Evolutionary conservation across 805 yeast genomes (phyloP).

Genomic region (Saitoella complicata): DNA sequence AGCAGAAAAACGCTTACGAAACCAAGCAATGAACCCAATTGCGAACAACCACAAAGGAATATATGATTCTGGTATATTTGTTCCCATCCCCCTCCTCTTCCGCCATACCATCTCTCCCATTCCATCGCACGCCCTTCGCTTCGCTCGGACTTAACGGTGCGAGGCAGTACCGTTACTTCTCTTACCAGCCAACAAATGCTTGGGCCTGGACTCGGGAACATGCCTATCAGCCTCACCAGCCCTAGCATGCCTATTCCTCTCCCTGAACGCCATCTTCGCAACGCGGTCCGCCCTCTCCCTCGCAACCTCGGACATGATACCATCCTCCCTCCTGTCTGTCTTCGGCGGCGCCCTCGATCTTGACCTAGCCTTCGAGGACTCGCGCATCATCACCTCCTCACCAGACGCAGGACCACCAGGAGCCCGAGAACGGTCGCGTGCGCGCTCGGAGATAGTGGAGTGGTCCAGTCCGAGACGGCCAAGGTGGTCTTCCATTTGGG

Average conservation of each 20-base stretch:
- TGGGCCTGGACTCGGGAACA: conserved; percentile 66
- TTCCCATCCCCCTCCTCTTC: neutral
- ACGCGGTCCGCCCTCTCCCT: conserved; percentile 76
- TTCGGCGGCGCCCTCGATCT: conserved; percentile 21
- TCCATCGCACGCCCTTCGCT: no score
- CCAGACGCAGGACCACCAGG: conserved; percentile 36
- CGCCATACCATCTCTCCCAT: neutral
- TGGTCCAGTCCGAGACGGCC: conserved; percentile 81
- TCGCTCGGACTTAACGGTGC: conserved; percentile 40
- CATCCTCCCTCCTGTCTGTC: conserved; percentile 45
- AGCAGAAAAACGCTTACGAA: no score
- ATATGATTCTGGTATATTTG: no score
- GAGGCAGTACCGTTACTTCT: conserved; percentile 90
- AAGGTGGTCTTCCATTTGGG: conserved; percentile 79
- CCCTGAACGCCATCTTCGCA: conserved; percentile 80
- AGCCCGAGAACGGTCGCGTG: conserved; percentile 16
- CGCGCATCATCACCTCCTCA: conserved; percentile 59
- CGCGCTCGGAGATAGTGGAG: conserved; percentile 40
- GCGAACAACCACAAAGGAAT: no score
- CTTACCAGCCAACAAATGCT: conserved; percentile 91
- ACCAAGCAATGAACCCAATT: no score
- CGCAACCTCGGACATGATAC: conserved; percentile 61
- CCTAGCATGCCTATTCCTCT: conserved; percentile 80
- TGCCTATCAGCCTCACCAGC: conserved; percentile 95
- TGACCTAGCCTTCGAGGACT: conserved; percentile 23